Percentiles rank a stretch among this genome's conserved stretches.
These are phyloP conservation scores for Aureobasidium sp. DNA, from an alignment of 2,329 filamentous ascomycete species.

Conservation along the genomic window DNA sequence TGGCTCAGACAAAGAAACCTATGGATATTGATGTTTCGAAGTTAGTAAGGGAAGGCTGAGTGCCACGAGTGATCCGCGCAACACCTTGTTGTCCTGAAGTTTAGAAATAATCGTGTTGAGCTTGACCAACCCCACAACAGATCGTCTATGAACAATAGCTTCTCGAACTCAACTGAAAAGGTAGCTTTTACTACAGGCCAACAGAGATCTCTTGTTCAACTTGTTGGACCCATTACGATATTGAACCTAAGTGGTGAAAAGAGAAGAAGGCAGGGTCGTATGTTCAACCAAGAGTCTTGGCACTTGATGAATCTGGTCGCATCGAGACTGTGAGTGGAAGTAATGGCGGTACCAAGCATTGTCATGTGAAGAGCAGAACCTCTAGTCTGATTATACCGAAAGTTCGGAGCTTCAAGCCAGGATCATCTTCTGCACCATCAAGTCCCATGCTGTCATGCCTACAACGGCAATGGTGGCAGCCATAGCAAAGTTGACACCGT, in stretches of 20 bases:
- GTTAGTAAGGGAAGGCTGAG: background rate
- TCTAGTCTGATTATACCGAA: no score
- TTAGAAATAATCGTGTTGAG: no score
- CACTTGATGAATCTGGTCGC: background rate
- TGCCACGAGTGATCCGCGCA: no score
- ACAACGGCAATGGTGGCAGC: slow-evolving; percentile 66
- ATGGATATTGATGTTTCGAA: no score
- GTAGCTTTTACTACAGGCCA: no score
- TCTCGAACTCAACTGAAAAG: no score
- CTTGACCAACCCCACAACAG: background rate
- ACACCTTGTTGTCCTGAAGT: no score
- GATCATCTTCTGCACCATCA: background rate
- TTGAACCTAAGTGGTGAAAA: no score
- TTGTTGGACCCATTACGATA: background rate
- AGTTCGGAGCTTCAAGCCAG: background rate
- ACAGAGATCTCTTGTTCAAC: no score
- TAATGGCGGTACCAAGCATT: background rate
- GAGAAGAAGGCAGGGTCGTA: background rate
- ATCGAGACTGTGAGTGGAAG: background rate
- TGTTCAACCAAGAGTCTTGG: background rate
- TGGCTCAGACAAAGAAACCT: no score
- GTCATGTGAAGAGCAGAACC: background rate
- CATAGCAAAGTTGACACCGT: slow-evolving; percentile 92
- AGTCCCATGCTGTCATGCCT: slow-evolving; percentile 11
- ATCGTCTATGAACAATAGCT: no score